These are phyloP conservation scores for Fusarium nygamai DNA, from an alignment of 2,329 filamentous ascomycete species.

Conservation along the genomic window DNA sequence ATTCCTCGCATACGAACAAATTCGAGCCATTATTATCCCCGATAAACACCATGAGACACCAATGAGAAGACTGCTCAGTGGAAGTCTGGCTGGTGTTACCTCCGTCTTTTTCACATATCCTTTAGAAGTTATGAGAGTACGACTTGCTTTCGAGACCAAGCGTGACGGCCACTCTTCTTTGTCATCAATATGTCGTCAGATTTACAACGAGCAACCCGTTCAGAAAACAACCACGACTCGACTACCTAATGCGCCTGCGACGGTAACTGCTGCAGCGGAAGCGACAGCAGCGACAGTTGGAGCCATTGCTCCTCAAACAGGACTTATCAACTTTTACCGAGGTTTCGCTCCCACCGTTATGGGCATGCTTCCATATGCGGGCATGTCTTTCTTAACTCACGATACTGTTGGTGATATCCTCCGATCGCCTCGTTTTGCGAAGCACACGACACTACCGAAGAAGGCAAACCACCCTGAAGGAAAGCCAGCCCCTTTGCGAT, in stretches of 20 bases:
- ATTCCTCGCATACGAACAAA: constrained; percentile 97
- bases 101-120: constrained; percentile 98
- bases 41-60: constrained; percentile 80
- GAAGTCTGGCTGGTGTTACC: constrained; percentile 82
- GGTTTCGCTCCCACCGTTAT: constrained; percentile 90
- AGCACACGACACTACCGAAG: constrained; percentile 78
- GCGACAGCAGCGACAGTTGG: constrained; percentile 55
- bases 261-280: constrained; percentile 51
- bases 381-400: constrained; percentile 94
- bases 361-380: constrained; percentile 97
- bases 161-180: constrained; percentile 75
- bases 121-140: constrained; percentile 90
- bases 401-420: constrained; percentile 89
- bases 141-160: constrained; percentile 94
- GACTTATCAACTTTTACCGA: constrained; percentile 91
- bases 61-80: constrained; percentile 76
- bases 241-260: constrained; percentile 42
- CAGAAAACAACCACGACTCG: constrained; percentile 46
- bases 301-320: constrained; percentile 67
- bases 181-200: constrained; percentile 80
- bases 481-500: constrained; percentile 78
- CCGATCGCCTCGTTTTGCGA: constrained; percentile 72
- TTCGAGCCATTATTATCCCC: constrained; percentile 81
- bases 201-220: constrained; percentile 79
- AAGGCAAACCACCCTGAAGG: constrained; percentile 62